A percentile compares a stretch with the other conserved stretches of the same genome.
These are phyloP conservation scores for Cladosporium velox DNA, from an alignment of 2,329 filamentous ascomycete genomes.

Conservation along the genomic window DNA sequence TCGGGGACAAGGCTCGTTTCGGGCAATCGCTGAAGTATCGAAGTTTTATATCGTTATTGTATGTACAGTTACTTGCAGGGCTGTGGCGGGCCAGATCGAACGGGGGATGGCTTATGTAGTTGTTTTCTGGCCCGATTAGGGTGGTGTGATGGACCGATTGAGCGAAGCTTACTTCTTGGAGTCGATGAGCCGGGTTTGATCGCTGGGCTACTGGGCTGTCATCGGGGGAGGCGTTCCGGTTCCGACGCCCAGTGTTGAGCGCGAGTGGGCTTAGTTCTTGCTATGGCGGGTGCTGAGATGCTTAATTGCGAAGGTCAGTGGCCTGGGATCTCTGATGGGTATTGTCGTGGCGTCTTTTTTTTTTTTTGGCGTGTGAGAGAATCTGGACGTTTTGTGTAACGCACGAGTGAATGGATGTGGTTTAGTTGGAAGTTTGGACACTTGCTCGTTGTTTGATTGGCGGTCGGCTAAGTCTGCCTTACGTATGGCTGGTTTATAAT, in stretches of 20 bases:
- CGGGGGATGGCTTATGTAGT: background rate
- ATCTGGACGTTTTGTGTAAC: background rate
- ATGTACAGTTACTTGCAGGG: background rate
- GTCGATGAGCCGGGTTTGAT: background rate
- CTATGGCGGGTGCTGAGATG: background rate
- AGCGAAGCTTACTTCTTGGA: background rate
- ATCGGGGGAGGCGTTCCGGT: background rate
- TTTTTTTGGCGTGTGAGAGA: background rate
- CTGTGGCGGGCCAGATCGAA: background rate
- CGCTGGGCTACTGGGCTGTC: background rate
- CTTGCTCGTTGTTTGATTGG: constrained; percentile 5
- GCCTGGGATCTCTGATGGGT: background rate
- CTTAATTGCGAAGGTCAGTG: background rate
- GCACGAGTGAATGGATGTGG: background rate
- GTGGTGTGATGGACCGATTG: background rate
- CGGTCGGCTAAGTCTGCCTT: background rate
- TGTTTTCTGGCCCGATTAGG: background rate
- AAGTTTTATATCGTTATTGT: background rate
- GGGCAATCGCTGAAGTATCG: background rate
- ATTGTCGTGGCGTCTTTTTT: no score
- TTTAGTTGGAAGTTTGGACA: background rate
- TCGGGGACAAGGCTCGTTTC: background rate
- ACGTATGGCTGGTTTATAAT: background rate
- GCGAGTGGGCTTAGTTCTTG: background rate
- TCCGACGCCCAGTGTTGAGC: background rate